phyloP scores from a whole-genome alignment of 176 grass and related monocot species.

The Aegilops tauschii region DNA sequence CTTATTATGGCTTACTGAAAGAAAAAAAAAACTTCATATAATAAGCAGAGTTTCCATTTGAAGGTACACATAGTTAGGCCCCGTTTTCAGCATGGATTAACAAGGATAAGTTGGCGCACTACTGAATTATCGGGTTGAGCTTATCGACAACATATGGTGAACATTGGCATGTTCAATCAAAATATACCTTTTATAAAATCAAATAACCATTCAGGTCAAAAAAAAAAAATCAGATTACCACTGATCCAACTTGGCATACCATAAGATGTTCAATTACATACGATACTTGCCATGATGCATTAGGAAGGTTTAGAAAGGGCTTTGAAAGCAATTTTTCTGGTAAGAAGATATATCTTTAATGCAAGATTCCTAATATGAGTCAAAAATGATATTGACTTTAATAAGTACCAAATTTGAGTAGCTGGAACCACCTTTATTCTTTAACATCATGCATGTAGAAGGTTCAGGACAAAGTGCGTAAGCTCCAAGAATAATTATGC shows the following conservation, averaged over 20 bases:
- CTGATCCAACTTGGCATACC: background rate
- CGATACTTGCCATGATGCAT: background rate
- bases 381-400: background rate
- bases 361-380: background rate
- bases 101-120: background rate
- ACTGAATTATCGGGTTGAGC: background rate
- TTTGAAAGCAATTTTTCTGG: background rate
- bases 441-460: slow-evolving; percentile 10
- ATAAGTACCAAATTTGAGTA: background rate
- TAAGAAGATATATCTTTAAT: background rate
- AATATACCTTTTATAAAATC: background rate
- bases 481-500: background rate
- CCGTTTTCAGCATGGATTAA: background rate
- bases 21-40: background rate
- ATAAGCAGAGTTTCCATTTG: background rate
- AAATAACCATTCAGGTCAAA: background rate
- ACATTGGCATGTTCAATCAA: background rate
- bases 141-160: background rate
- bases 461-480: background rate
- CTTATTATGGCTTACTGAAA: background rate
- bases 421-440: slow-evolving; percentile 1
- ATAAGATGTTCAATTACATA: background rate
- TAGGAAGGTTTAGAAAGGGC: background rate
- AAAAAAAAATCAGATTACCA: background rate
- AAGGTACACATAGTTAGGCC: background rate